Evolutionary conservation across 345 rosid genomes (phyloP), one percentile per base, ranked within the genome.

Genomic region (Balakata baccata): DNA sequence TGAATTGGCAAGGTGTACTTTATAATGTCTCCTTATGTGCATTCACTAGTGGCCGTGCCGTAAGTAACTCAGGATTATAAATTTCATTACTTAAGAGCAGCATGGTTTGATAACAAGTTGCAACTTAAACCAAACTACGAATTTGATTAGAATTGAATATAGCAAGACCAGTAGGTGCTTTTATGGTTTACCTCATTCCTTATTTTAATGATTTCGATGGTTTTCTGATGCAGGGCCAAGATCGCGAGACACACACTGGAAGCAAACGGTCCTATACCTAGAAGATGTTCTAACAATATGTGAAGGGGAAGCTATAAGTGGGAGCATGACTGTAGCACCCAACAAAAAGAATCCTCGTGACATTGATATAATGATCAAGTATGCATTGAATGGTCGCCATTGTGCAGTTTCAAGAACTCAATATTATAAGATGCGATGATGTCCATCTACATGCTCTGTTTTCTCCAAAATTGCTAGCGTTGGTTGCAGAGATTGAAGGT

Each of bases 321-420:
- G 99, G 70, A 90, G 87, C 86, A 86, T 96, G 97, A 87, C 98
- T 0, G 94, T 93, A 71, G 85, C 97, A 23, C 90, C 82, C 66
- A 93, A 93, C 89, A 89, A 87, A 84, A 93, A 86, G 85, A 93
- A 95, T 83, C 98, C 96, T 9, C 92, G 98, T 64, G 99, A 92
- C 54, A 76, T 91, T 23, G 98, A 95, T 81, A 95, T 91, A 75
- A 87, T 78, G 83, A 85, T 95, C 68, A 87, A 84, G 65, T 95
- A 90, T 80, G 81, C 97, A 46, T 68, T 90, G 86, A 77, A 81
- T 63, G 99, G 99, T 11, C 73, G 76, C 64, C 97, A 89, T 2
- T 86, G 87, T 73, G 84, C 68, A 17, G 78, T 84, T 59, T 87
- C 98, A 7, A 88, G 86, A 81, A 82, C 81, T 62, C 97, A 95